These are phyloP conservation scores for Beauveria varroae DNA, from an alignment of 2,329 filamentous ascomycete species.

Conservation along the genomic window DNA sequence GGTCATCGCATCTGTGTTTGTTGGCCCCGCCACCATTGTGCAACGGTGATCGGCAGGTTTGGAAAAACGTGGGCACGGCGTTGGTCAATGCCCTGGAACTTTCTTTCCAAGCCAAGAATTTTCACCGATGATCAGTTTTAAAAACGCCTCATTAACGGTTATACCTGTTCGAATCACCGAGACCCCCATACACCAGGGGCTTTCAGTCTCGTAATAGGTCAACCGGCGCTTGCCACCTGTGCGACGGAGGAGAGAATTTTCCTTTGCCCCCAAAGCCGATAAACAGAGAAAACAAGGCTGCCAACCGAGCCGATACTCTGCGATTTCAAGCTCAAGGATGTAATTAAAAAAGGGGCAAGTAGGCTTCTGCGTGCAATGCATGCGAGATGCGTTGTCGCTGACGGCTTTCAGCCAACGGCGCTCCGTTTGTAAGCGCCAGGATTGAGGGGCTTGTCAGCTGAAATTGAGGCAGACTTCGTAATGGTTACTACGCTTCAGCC, in stretches of 20 bases:
- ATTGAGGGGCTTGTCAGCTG: slow-evolving; percentile 4
- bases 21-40: background rate
- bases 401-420: background rate
- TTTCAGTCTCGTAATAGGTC: too few species aligned
- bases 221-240: too few species aligned
- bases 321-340: background rate
- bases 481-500: too few species aligned
- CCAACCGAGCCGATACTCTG: background rate
- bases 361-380: background rate
- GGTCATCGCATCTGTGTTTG: slow-evolving; percentile 2
- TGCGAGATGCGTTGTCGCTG: background rate
- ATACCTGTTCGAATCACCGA: too few species aligned
- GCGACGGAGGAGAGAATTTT: background rate
- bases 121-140: background rate
- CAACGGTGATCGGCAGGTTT: background rate
- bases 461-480: background rate
- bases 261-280: background rate
- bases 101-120: background rate
- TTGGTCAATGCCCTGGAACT: background rate
- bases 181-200: too few species aligned
- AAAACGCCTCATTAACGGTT: too few species aligned
- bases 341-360: background rate
- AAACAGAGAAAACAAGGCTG: background rate
- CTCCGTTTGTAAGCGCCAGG: slow-evolving; percentile 3
- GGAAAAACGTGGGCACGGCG: background rate